Percentiles rank a stretch among this genome's conserved stretches.
Conservation (phyloP, 768 basidiomycete genomes). For the Mycena haematopus region DNA sequence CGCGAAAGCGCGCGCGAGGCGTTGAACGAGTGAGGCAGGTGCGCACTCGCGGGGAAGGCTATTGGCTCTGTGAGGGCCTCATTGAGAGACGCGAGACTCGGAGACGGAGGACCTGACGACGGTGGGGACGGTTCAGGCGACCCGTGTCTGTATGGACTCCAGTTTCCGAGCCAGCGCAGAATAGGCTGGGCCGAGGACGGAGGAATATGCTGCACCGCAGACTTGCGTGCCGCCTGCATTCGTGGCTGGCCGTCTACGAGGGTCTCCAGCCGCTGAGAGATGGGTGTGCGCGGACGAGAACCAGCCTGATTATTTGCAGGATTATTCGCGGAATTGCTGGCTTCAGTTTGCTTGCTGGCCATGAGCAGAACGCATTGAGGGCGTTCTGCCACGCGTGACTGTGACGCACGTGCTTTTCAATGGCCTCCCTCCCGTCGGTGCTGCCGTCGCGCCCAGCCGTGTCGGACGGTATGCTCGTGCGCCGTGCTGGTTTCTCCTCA, state of each 20-base stretch:
- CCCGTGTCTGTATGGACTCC: slow-evolving; percentile 32
- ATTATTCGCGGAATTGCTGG: slow-evolving; percentile 11
- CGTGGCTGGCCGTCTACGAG: slow-evolving; percentile 24
- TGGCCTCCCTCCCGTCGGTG: slow-evolving; percentile 51
- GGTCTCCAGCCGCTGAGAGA: slow-evolving; percentile 33
- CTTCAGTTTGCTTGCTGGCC: neutral
- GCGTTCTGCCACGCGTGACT: neutral
- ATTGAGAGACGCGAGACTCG: slow-evolving; percentile 46
- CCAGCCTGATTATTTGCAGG: neutral
- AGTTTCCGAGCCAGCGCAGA: slow-evolving; percentile 53
- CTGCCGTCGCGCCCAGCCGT: slow-evolving; percentile 56
- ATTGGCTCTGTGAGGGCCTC: slow-evolving; percentile 56
- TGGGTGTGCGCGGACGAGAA: slow-evolving; percentile 31
- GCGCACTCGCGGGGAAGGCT: slow-evolving; percentile 50
- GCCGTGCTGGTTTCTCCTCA: slow-evolving; percentile 14
- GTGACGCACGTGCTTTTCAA: neutral
- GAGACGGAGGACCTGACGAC: slow-evolving; percentile 47
- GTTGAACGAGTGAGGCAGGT: slow-evolving; percentile 45
- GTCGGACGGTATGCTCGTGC: slow-evolving; percentile 51
- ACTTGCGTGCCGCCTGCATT: slow-evolving; percentile 20
- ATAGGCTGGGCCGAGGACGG: slow-evolving; percentile 37
- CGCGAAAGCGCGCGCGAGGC: slow-evolving; percentile 42
- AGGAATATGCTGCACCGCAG: slow-evolving; percentile 14
- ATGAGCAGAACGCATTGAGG: neutral
- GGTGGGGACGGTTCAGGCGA: slow-evolving; percentile 40